Evolutionary conservation across 2,329 filamentous ascomycete genomes (phyloP).

Genomic region (Colletotrichum shisoi): DNA sequence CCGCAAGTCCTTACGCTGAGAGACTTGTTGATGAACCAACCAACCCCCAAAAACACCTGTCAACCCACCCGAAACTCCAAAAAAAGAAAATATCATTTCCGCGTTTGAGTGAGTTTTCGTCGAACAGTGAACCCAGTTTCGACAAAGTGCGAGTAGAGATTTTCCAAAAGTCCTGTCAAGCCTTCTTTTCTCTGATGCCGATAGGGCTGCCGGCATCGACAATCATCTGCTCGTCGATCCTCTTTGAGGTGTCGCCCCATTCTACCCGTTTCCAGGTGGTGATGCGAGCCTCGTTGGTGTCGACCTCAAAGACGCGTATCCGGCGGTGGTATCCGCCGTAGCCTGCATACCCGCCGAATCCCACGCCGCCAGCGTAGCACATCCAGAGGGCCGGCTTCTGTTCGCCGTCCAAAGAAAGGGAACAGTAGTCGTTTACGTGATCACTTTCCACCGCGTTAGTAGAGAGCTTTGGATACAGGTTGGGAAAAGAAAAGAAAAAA

Average conservation of each 20-base stretch:
- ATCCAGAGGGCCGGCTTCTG: slow-evolving; percentile 85
- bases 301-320: slow-evolving; percentile 88
- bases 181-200: slow-evolving; percentile 18
- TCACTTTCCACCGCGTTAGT: slow-evolving; percentile 62
- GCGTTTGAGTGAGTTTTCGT: neutral
- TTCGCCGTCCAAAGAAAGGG: slow-evolving; percentile 66
- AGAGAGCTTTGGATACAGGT: neutral
- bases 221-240: slow-evolving; percentile 70
- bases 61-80: slow-evolving; percentile 23
- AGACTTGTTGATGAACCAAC: slow-evolving; percentile 14
- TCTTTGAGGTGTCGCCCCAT: slow-evolving; percentile 61
- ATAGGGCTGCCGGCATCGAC: slow-evolving; percentile 66
- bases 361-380: slow-evolving; percentile 93
- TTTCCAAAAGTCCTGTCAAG: neutral
- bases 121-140: neutral
- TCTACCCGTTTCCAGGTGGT: slow-evolving; percentile 93
- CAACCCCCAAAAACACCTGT: slow-evolving; percentile 27
- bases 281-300: slow-evolving; percentile 88
- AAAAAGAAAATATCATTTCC: neutral
- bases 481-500: neutral
- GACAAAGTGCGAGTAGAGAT: neutral
- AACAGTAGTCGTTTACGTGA: slow-evolving; percentile 96
- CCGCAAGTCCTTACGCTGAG: slow-evolving; percentile 6
- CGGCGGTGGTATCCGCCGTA: slow-evolving; percentile 86
- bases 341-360: slow-evolving; percentile 94